These are phyloP conservation scores for Colletotrichum navitas DNA, from an alignment of 2,329 filamentous ascomycete genomes.

Conservation along the genomic window DNA sequence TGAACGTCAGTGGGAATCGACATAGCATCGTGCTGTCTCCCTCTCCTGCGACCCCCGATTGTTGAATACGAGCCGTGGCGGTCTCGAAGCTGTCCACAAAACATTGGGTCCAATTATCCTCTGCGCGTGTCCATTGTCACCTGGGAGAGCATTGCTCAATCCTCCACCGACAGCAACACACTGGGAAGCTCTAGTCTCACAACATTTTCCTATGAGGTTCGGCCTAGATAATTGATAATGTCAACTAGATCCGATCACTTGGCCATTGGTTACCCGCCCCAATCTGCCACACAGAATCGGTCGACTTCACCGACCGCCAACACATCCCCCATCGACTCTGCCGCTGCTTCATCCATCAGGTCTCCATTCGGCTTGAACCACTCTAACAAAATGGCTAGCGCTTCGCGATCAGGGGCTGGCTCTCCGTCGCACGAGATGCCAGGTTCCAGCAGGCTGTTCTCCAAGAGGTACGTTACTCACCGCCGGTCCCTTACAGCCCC, in stretches of 20 bases:
- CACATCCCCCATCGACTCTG: constrained; percentile 83
- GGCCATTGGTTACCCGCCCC: constrained; percentile 83
- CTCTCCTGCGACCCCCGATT: constrained; percentile 16
- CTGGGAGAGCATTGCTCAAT: constrained; percentile 31
- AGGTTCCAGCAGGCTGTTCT: constrained; percentile 81
- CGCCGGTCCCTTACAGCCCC: constrained; percentile 8
- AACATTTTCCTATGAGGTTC: constrained; percentile 58
- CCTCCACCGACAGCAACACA: constrained; percentile 21
- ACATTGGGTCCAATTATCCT: constrained; percentile 19
- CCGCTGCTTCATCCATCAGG: constrained; percentile 72
- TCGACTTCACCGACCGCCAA: constrained; percentile 85
- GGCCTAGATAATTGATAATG: constrained; percentile 88
- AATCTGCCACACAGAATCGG: constrained; percentile 75
- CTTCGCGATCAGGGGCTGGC: constrained; percentile 84
- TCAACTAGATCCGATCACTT: constrained; percentile 89
- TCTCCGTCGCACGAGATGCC: constrained; percentile 94
- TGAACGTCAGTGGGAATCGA: constrained; percentile 23
- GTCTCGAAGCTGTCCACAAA: constrained; percentile 32
- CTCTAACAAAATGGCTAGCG: constrained; percentile 69
- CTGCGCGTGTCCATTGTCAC: constrained; percentile 21
- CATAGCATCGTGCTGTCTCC: constrained; percentile 11
- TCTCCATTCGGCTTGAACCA: constrained; percentile 78
- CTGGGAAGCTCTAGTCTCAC: constrained; percentile 27
- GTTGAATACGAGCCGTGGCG: constrained; percentile 33
- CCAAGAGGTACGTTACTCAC: constrained; percentile 81